phyloP scores from a whole-genome alignment of 2,329 filamentous ascomycete genomes.

The Harringtonia lauricola region DNA sequence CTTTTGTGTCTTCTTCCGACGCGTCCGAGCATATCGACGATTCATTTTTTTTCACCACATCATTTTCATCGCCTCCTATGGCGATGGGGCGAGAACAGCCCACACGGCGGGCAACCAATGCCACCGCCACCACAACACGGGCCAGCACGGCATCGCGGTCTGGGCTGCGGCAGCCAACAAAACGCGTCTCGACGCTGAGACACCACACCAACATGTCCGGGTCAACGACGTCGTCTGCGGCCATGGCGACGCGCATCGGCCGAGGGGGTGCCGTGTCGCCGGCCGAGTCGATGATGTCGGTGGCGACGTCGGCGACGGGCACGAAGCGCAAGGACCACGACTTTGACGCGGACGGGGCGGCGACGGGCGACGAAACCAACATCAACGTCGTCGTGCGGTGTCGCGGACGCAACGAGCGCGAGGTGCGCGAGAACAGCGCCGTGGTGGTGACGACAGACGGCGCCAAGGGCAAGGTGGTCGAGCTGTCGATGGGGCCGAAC shows the following conservation, averaged over 20 bases:
- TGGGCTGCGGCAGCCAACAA: slow-evolving; percentile 16
- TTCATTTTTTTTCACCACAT: no score
- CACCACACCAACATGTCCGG: slow-evolving; percentile 8
- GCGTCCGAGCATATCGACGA: no score
- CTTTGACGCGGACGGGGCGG: slow-evolving; percentile 53
- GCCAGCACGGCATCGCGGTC: slow-evolving; percentile 15
- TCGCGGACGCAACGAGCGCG: slow-evolving; percentile 82
- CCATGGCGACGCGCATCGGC: slow-evolving; percentile 16
- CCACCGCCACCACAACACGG: slow-evolving; percentile 8
- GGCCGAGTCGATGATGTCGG: slow-evolving; percentile 55
- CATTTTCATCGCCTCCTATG: not conserved
- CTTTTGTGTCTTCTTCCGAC: no score
- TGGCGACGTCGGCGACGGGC: slow-evolving; percentile 42
- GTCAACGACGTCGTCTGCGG: slow-evolving; percentile 4
- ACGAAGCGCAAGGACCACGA: slow-evolving; percentile 82
- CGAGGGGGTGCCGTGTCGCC: slow-evolving; percentile 51
- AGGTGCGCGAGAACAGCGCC: slow-evolving; percentile 87
- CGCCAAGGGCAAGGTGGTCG: slow-evolving; percentile 73
- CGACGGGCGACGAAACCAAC: slow-evolving; percentile 65
- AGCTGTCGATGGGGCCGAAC: slow-evolving; percentile 85
- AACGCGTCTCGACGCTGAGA: slow-evolving; percentile 13
- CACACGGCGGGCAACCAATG: slow-evolving; percentile 19
- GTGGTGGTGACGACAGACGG: slow-evolving; percentile 83
- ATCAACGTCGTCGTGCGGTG: slow-evolving; percentile 97
- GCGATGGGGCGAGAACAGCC: slow-evolving; percentile 8